Evolutionary conservation across 2,329 filamentous ascomycete species (phyloP), one percentile per base, ranked within the genome.

Genomic region (Colletotrichum chrysophilum): DNA sequence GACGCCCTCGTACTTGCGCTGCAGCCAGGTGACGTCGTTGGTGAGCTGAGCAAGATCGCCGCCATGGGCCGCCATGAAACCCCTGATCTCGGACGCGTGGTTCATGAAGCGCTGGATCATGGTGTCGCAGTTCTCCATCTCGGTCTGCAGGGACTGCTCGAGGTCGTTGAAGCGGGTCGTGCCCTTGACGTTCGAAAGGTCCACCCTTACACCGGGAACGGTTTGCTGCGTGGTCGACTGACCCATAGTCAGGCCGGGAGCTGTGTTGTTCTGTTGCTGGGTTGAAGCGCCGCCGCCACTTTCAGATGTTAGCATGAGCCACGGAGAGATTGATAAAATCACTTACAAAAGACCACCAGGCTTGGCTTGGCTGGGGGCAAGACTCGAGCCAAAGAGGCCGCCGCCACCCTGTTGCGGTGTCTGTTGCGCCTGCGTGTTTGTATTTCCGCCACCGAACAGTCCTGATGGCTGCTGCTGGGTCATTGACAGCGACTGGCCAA

Each of bases 101-200:
- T 90, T 89, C 80, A 98, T 96, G 82, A 97, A 95, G 70, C 90
- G 89, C 80, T 95, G 91, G 79, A 99, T 96, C 78, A 93, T 92
- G 74, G 91, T 91, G 84, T 99, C 96, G 77, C 98, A 92, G 12
- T 89, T 86, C 77, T 95, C 92, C 77, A 99, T 94, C 78, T 95
- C 87, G 77, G 92, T 91, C 81, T 98, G 95, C 18, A 98, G 88
- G 34, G 95, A 92, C 78, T 96, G 94, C 76, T 94, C 92, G 32
- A 98, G 93, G 84, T 98, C 96, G 82, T 96, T 95, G 87, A 97
- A 98, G 77, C 97, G 95, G 5, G 96, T 98, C 1, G 96, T 98
- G 18, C 94, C 94, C 68, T 95, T 92, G 76, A 98, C 88, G 81
- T 94, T 95, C 79, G 91, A 91, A 68, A 94, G 86, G 84, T 97